phyloP scores from a whole-genome alignment of 345 rosid genomes.

The Psidium friedrichsthalianum region DNA sequence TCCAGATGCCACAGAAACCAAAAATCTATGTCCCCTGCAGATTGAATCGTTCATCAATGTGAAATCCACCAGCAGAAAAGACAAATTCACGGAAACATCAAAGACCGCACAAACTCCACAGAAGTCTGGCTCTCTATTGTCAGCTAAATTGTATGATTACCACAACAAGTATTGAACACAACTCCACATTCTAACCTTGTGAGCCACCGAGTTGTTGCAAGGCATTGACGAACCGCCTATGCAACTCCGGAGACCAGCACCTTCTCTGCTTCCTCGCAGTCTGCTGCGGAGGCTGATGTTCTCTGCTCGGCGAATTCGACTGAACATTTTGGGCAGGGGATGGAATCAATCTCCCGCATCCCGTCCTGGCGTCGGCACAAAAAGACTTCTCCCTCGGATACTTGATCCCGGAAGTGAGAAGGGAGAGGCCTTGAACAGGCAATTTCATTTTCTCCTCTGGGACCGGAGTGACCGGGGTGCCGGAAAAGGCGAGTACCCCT shows the following conservation, averaged over 20 bases:
- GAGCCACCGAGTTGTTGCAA: slow-evolving; percentile 88
- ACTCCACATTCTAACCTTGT: slow-evolving; percentile 34
- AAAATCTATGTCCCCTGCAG: neutral
- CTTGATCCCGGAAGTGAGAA: slow-evolving; percentile 41
- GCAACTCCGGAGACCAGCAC: slow-evolving; percentile 94
- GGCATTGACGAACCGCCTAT: slow-evolving; percentile 72
- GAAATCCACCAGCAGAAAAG: neutral
- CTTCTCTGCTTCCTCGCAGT: slow-evolving; percentile 76
- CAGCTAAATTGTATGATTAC: neutral
- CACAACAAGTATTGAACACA: neutral
- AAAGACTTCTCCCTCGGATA: slow-evolving; percentile 45
- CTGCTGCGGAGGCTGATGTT: slow-evolving; percentile 20
- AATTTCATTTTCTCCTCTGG: slow-evolving; percentile 21
- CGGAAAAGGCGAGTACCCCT: slow-evolving; percentile 11
- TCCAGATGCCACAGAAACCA: neutral
- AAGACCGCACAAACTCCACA: neutral
- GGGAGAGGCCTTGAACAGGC: slow-evolving; percentile 31
- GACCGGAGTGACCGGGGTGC: neutral
- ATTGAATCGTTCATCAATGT: neutral
- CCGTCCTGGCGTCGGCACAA: slow-evolving; percentile 28
- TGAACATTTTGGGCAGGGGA: slow-evolving; percentile 23
- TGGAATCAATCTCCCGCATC: slow-evolving; percentile 19
- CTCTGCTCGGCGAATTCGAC: slow-evolving; percentile 21
- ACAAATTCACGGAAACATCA: neutral
- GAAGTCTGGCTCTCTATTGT: neutral